These are phyloP conservation scores for Zea luxurians DNA, from an alignment of 176 grass and related monocot species.

Conservation along the genomic window DNA sequence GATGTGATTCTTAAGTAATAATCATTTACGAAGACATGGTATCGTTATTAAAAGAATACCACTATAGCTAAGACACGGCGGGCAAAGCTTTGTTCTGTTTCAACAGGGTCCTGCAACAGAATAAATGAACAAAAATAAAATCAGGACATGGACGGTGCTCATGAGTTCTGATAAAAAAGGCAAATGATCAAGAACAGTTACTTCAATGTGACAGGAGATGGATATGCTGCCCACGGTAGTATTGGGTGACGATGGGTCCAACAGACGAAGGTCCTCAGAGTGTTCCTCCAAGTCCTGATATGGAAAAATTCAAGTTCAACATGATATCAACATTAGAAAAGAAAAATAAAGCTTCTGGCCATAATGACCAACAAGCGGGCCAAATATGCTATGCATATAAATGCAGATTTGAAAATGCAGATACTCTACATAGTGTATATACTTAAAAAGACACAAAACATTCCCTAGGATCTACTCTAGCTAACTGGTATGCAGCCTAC, in stretches of 20 bases:
- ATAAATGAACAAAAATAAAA: constrained; percentile 18
- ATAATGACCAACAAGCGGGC: background rate
- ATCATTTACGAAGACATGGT: constrained; percentile 20
- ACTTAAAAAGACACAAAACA: background rate
- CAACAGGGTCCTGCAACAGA: constrained; percentile 77
- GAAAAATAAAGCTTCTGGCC: background rate
- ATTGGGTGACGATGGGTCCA: constrained; percentile 73
- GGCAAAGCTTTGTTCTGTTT: constrained; percentile 91
- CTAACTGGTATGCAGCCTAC: background rate
- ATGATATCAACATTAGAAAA: background rate
- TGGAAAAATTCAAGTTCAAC: constrained; percentile 20
- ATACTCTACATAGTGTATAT: background rate
- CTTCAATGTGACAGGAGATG: constrained; percentile 55
- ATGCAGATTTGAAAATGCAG: too few relatives aligned
- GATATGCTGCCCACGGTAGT: constrained; percentile 70
- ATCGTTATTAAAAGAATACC: constrained; percentile 45
- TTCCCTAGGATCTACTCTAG: background rate
- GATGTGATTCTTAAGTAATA: background rate
- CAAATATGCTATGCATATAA: too few relatives aligned
- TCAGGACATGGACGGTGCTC: constrained; percentile 20
- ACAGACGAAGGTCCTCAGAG: constrained; percentile 59
- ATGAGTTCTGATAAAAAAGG: constrained; percentile 10
- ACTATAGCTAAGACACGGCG: constrained; percentile 71
- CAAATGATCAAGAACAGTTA: constrained; percentile 38
- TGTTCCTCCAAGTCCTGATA: constrained; percentile 78